Conservation (phyloP, 176 grass and related monocot species). For the Bothriochloa decipiens region DNA sequence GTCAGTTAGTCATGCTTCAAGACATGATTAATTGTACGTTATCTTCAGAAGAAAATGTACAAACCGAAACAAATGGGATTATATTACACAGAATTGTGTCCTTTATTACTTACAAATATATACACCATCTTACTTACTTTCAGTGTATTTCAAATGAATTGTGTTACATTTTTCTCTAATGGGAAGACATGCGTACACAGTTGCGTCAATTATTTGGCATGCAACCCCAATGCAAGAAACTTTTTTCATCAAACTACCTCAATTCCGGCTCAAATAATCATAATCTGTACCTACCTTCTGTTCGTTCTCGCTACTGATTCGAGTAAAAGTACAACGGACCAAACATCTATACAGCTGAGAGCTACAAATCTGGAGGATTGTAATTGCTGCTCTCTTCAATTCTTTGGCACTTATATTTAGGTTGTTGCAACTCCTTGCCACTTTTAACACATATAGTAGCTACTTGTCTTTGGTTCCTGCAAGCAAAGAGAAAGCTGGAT, state of each 20-base stretch:
- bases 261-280: neutral
- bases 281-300: conserved; percentile 17
- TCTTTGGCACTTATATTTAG: conserved; percentile 33
- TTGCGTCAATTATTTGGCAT: neutral
- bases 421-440: conserved; percentile 55
- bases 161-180: neutral
- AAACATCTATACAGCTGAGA: conserved; percentile 27
- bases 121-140: neutral
- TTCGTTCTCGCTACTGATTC: conserved; percentile 37
- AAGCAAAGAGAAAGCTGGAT: conserved; percentile 43
- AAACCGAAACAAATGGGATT: neutral
- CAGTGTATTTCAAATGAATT: neutral
- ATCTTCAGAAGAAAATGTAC: neutral
- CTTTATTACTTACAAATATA: neutral
- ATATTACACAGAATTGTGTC: neutral
- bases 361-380: conserved; percentile 21
- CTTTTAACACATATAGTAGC: conserved; percentile 44
- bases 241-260: conserved; percentile 4
- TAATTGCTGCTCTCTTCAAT: conserved; percentile 25
- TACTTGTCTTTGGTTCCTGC: conserved; percentile 36
- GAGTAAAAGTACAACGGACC: conserved; percentile 46
- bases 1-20: neutral
- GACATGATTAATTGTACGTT: neutral
- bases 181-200: neutral
- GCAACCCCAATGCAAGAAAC: neutral